Evolutionary conservation across 2,329 filamentous ascomycete genomes (phyloP), one percentile per base, ranked within the genome.

Genomic region (Fusarium liriodendri): DNA sequence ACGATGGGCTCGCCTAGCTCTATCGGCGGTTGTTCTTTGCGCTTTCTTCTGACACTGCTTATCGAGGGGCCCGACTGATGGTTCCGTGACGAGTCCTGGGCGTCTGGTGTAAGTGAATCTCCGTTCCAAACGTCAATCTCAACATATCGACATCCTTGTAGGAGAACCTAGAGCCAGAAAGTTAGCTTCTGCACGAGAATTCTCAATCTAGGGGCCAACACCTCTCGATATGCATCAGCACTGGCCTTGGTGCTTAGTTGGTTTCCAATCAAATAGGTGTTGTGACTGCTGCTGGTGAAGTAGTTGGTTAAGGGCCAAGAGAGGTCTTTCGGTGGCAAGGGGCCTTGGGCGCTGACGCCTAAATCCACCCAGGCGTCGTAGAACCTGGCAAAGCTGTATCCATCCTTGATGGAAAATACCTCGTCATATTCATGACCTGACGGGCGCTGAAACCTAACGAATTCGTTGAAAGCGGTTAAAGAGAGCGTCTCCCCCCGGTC

Each of bases 51-150:
- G 22, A 33, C 29, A 18, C 4, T 11, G 16, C 16, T 29, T 6
- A 0, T 20, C 2, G 20, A 32, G 50, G 40, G 7, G n/a, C 22
- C 13, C 11, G 9, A 2, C 2, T 20, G 38, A 11, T 40, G 38
- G 18, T 6, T 10, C n/a, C 2, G 38, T n/a, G 38, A 6, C 11
- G 18, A n/a, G 5, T 13, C 10, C n/a, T 22, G 11, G 3, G 40
- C 20, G 11, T 42, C 4, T 7, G 6, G 40, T 11, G 13, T 20
- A 22, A 42, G 3, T 6, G 20, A 4, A 42, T 88, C 84, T 5
- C 94, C 94, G 81, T 98, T 94, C 94, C 95, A 97, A 2, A 98
- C 95, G 79, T 98, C 95, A 60, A 98, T 97, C 81, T 98, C 95
- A 35, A 98, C 94, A 78, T 95, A 98, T 67, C 95, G 91, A 80